Evolutionary conservation across 805 yeast species (phyloP), one percentile per base, ranked within the genome.

Genomic region (Myxozyma udenii): DNA sequence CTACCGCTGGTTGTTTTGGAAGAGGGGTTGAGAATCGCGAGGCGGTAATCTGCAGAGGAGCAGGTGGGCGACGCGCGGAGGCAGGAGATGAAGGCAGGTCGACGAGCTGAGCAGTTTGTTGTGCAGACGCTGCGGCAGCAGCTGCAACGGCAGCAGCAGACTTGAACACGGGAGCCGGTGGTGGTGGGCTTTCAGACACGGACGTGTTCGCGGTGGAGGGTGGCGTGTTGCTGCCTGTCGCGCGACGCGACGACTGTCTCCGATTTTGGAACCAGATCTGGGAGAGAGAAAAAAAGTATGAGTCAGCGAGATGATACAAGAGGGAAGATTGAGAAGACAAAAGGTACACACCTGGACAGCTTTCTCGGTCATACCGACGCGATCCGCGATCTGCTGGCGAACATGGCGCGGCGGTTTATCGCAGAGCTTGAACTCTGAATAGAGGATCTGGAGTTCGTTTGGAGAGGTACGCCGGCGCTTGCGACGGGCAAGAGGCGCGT

Each of bases 381-480:
- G 79, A 26, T 72, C 68, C 3, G 98, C 96, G 59, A 93, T 86
- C 58, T 83, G 85, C 40, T 79, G 74, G 61, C 98, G 80, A 64
- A 84, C 77, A 41, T 76, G 71, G 66, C 83, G 84, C 65, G 85
- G 84, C 41, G 98, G 98, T 44, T 95, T 87, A 40, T 81, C 74
- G 53, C 95, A 89, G 44, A 72, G 65, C 44, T 76, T 76, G 64
- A 91, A 93, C 71, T 89, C 96, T 33, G 75, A 70, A 68, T 89
- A 93, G 53, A 93, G 77, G 47, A 93, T 81, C 23, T 84, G 75
- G 58, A 91, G 76, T 69, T 93, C 98, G 51, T 79, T 78, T 2
- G 95, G 93, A 1, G 95, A 83, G 1, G 98, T 93, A 73, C 98
- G 84, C 72, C 98, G 82, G 71, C 98, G 80, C 68, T 91, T 91